Evolutionary conservation across 2,329 filamentous ascomycete genomes (phyloP), one percentile per base, ranked within the genome.

Genomic region (Tolypocladium nubicola): DNA sequence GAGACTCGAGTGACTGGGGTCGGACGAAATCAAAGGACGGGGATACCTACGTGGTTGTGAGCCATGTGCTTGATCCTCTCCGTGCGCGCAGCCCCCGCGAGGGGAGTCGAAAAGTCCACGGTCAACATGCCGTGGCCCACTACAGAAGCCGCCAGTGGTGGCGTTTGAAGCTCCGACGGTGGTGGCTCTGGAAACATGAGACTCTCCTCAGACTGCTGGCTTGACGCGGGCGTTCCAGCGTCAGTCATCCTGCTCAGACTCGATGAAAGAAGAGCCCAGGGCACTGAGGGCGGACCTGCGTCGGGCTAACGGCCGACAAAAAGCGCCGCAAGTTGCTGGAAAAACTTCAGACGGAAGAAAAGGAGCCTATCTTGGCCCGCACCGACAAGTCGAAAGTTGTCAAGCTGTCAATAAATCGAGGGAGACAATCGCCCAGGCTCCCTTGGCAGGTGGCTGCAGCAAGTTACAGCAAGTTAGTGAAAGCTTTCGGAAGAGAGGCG

Each of bases 81-180:
- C 4, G 65, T 62, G 4, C 72, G 69, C 52, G 70, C 70, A 59
- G 65, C 62, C 40, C 71, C 72, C 4, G 68, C 66, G 1, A 74
- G 67, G n/a, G 72, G 72, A 30, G 70, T 68, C n/a, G 68, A 69
- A 55, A 74, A 74, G 64, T 73, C 70, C 56, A 74, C 69, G 14
- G 70, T 70, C 47, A 74, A 60, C 71, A 73, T 73, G 33, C 58
- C 65, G 37, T 53, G 33, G 16, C 56, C 54, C 30, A 40, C 37
- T 2, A 26, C 14, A 6, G 52, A 40, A 35, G 41, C 35, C 16
- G 43, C 40, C 53, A 57, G 33, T 6, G 38, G 16, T 43, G 53
- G 54, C 3, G 40, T 59, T 8, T 38, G 52, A 39, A 52, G 52
- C n/a, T 39, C 39, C 45, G 21, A 26, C 21, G 38, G 41, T 6